phyloP scores from a whole-genome alignment of 1,139 yeast species.

The Yamadazyma taylorii region DNA sequence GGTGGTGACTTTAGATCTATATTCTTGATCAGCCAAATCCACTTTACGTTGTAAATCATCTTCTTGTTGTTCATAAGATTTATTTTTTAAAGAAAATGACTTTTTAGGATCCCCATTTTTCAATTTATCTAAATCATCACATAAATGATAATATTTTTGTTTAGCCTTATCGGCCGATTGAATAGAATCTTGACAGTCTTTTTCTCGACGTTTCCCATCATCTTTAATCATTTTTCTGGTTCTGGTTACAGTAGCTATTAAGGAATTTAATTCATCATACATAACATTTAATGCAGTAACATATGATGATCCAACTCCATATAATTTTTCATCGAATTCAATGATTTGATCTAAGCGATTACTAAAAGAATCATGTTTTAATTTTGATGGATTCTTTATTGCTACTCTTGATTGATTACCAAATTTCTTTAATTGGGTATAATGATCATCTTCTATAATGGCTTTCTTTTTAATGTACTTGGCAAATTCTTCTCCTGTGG shows the following conservation, averaged over 20 bases:
- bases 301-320: constrained; percentile 72
- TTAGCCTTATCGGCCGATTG: constrained; percentile 86
- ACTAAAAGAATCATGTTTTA: constrained; percentile 71
- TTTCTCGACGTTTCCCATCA: constrained; percentile 77
- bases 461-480: constrained; percentile 79
- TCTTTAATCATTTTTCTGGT: constrained; percentile 78
- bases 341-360: constrained; percentile 66
- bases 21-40: constrained; percentile 81
- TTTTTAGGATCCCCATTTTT: constrained; percentile 84
- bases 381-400: constrained; percentile 47
- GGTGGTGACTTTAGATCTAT: constrained; percentile 69
- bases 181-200: constrained; percentile 80
- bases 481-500: constrained; percentile 82
- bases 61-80: constrained; percentile 85
- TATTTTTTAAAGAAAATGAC: constrained; percentile 73
- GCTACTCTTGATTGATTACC: constrained; percentile 54
- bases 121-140: constrained; percentile 84
- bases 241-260: constrained; percentile 67
- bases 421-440: constrained; percentile 68
- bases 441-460: constrained; percentile 75
- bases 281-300: constrained; percentile 78
- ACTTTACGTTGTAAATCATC: constrained; percentile 84
- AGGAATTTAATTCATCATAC: constrained; percentile 81
- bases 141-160: constrained; percentile 71
- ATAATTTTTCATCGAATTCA: constrained; percentile 73